These are phyloP conservation scores for Amanita subjunquillea DNA, from an alignment of 768 basidiomycete species.

Conservation along the genomic window DNA sequence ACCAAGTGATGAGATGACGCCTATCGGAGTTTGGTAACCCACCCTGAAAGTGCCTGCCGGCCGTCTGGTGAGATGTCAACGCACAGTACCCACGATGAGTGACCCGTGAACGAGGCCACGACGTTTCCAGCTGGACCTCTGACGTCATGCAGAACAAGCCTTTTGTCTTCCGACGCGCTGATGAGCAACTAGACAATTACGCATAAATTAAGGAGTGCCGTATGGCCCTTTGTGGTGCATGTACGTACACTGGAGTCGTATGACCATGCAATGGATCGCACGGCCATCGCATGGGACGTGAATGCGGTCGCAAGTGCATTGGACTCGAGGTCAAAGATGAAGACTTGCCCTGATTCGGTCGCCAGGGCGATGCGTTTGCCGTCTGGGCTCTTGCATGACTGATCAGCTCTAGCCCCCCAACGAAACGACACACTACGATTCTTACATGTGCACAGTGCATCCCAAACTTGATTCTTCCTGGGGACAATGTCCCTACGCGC, in stretches of 20 bases:
- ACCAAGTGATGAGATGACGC: not conserved
- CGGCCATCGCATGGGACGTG: slow-evolving; percentile 84
- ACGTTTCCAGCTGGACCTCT: slow-evolving; percentile 69
- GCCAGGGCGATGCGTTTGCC: slow-evolving; percentile 75
- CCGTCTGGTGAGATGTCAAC: slow-evolving; percentile 71
- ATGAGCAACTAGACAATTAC: slow-evolving; percentile 52
- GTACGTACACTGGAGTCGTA: slow-evolving; percentile 71
- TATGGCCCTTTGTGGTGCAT: not conserved
- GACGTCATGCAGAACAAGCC: slow-evolving; percentile 84
- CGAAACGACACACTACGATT: slow-evolving; percentile 8
- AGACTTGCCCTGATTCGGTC: slow-evolving; percentile 82
- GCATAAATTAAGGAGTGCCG: not conserved
- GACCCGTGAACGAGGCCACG: slow-evolving; percentile 79
- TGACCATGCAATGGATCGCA: slow-evolving; percentile 84
- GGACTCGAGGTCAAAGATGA: slow-evolving; percentile 73
- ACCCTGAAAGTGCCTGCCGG: slow-evolving; percentile 38
- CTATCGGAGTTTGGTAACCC: not conserved
- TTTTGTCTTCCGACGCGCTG: slow-evolving; percentile 89
- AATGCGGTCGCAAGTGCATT: slow-evolving; percentile 57
- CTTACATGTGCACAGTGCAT: slow-evolving; percentile 64
- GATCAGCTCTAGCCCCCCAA: not conserved
- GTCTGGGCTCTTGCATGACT: slow-evolving; percentile 65
- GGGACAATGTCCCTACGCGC: slow-evolving; percentile 44
- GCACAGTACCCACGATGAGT: slow-evolving; percentile 87
- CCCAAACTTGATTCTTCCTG: slow-evolving; percentile 69